A percentile compares a stretch with the other conserved stretches of the same genome.
phyloP scores from a whole-genome alignment of 1,284 basidiomycete genomes.

The Microbotryum intermedium region DNA sequence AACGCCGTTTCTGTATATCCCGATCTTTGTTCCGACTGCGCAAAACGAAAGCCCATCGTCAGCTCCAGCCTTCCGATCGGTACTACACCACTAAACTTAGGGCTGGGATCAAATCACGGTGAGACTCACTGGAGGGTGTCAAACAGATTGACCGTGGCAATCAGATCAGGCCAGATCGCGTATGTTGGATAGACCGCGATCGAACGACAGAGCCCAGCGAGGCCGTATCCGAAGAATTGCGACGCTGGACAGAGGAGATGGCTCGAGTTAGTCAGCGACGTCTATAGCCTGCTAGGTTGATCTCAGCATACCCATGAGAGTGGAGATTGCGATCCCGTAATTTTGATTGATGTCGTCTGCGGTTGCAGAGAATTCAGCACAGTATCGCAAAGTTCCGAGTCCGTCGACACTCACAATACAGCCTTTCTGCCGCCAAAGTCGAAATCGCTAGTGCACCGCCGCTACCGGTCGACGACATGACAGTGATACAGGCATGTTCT shows the following conservation, averaged over 20 bases:
- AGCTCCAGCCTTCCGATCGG: conserved; percentile 46
- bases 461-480: conserved; percentile 11
- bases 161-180: not conserved
- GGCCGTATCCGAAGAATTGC: conserved; percentile 37
- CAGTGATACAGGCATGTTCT: conserved; percentile 41
- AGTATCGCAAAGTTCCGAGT: too few relatives aligned
- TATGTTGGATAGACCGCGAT: conserved; percentile 9
- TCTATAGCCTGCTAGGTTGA: not conserved
- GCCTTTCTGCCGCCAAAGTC: conserved; percentile 2
- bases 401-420: not conserved
- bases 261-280: too few relatives aligned
- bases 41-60: conserved; percentile 47
- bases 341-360: too few relatives aligned
- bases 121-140: conserved; percentile 44
- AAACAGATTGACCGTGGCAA: conserved; percentile 49
- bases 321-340: too few relatives aligned
- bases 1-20: conserved; percentile 22
- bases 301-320: too few relatives aligned
- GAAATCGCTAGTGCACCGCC: not conserved
- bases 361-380: too few relatives aligned
- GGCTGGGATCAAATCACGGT: not conserved
- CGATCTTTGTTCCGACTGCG: conserved; percentile 42
- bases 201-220: conserved; percentile 2
- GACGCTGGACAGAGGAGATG: not conserved
- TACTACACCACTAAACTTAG: not conserved